A percentile compares a stretch with the other conserved stretches of the same genome.
phyloP scores from a whole-genome alignment of 2,329 filamentous ascomycete species.

The Periconia sp. region DNA sequence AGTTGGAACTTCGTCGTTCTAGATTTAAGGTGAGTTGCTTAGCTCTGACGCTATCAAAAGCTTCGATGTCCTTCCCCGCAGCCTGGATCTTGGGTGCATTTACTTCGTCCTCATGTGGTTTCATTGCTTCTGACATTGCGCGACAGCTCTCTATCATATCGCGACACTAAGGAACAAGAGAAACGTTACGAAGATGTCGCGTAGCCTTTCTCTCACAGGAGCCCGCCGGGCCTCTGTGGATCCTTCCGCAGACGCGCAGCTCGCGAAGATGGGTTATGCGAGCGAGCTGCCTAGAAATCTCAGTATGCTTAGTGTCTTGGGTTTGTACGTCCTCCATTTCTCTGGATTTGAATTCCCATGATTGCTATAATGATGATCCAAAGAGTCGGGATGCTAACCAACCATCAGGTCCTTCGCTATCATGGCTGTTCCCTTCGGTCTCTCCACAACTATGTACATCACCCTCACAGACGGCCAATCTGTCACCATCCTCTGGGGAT shows the following conservation, averaged over 20 bases:
- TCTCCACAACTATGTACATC: conserved; percentile 72
- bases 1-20: neutral
- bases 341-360: no score
- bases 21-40: neutral
- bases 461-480: conserved; percentile 71
- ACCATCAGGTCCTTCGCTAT: conserved; percentile 68
- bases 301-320: conserved; percentile 73
- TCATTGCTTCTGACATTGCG: neutral
- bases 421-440: conserved; percentile 73
- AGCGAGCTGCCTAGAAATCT: conserved; percentile 69
- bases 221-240: conserved; percentile 34
- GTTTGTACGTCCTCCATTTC: conserved; percentile 52
- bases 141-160: no score
- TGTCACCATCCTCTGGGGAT: conserved; percentile 74
- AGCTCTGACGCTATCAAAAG: neutral
- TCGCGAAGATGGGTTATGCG: conserved; percentile 72
- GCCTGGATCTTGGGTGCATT: neutral
- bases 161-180: neutral
- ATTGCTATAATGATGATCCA: no score
- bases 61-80: neutral
- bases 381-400: conserved; percentile 9
- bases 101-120: neutral
- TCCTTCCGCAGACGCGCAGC: conserved; percentile 62
- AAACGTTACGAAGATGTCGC: conserved; percentile 14
- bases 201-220: conserved; percentile 26